Percentiles rank a stretch among this genome's conserved stretches.
Evolutionary conservation across 2,329 filamentous ascomycete genomes (phyloP).

Genomic region (Trichoderma oligosporum): DNA sequence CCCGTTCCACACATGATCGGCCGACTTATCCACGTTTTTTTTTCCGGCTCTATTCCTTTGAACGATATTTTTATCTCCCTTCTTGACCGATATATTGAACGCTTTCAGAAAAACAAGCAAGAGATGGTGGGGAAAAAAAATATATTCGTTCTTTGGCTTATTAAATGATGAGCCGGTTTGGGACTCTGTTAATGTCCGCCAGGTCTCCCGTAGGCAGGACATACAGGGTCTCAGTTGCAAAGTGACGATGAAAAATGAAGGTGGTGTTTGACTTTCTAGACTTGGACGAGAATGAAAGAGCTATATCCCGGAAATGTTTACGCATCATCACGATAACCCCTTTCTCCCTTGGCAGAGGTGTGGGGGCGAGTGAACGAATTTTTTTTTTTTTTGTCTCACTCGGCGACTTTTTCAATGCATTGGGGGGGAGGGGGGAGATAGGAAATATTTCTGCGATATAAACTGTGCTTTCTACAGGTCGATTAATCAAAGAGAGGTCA

Average conservation of each 20-base stretch:
- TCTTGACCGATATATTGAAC: not conserved
- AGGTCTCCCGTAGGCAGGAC: slow-evolving; percentile 23
- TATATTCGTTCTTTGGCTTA: not conserved
- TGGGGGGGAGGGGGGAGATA: too few relatives aligned
- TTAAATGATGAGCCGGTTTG: not conserved
- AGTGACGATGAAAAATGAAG: not conserved
- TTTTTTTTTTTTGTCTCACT: too few relatives aligned
- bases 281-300: not conserved
- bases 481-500: too few relatives aligned
- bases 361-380: too few relatives aligned
- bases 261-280: not conserved
- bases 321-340: too few relatives aligned
- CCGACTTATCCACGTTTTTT: slow-evolving; percentile 14
- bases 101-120: not conserved
- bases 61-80: not conserved
- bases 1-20: not conserved
- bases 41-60: not conserved
- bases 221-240: not conserved
- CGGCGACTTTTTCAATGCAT: too few relatives aligned
- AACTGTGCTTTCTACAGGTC: too few relatives aligned
- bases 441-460: too few relatives aligned
- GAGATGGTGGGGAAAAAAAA: not conserved
- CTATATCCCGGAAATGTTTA: too few relatives aligned
- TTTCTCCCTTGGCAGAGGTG: too few relatives aligned
- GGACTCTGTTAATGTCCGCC: slow-evolving; percentile 17